phyloP scores from a whole-genome alignment of 352 stramenopile species.

The Hyaloperonospora brassicae region DNA sequence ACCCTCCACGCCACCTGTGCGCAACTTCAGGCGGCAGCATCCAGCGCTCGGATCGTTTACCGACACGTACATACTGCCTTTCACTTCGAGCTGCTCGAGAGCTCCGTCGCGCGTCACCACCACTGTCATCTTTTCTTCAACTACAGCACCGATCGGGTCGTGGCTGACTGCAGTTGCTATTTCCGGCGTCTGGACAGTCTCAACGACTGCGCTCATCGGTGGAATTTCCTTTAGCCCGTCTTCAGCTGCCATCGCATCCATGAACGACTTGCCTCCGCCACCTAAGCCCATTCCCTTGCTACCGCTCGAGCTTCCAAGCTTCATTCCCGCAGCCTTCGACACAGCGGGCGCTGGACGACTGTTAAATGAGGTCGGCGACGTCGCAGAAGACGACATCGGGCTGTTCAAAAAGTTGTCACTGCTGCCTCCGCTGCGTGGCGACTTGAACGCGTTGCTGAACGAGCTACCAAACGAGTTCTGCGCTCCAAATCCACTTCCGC shows the following conservation, averaged over 20 bases:
- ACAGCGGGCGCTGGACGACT: conserved; percentile 35
- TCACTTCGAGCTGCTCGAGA: conserved; percentile 81
- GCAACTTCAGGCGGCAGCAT: conserved; percentile 68
- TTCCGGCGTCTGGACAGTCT: conserved; percentile 50
- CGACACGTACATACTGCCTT: conserved; percentile 79
- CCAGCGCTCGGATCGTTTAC: conserved; percentile 69
- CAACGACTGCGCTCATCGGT: conserved; percentile 64
- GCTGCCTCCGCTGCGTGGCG: conserved; percentile 39
- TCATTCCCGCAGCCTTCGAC: conserved; percentile 62
- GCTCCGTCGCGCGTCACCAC: conserved; percentile 71
- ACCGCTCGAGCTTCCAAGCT: conserved; percentile 39
- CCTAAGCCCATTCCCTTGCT: conserved; percentile 51
- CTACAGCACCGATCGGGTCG: conserved; percentile 72
- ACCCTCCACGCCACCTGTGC: conserved; percentile 51
- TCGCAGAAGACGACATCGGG: conserved; percentile 30
- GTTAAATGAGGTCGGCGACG: conserved; percentile 65
- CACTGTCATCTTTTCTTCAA: conserved; percentile 85
- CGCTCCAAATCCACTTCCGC: conserved; percentile 59
- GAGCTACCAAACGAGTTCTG: conserved; percentile 68
- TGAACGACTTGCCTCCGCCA: conserved; percentile 68
- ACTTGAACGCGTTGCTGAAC: conserved; percentile 61
- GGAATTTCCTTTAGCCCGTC: conserved; percentile 83
- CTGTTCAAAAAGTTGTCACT: conserved; percentile 37
- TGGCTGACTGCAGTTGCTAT: conserved; percentile 58
- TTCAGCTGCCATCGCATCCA: conserved; percentile 81